phyloP scores from a whole-genome alignment of 768 basidiomycete genomes.

The Chalciporus piperatus region DNA sequence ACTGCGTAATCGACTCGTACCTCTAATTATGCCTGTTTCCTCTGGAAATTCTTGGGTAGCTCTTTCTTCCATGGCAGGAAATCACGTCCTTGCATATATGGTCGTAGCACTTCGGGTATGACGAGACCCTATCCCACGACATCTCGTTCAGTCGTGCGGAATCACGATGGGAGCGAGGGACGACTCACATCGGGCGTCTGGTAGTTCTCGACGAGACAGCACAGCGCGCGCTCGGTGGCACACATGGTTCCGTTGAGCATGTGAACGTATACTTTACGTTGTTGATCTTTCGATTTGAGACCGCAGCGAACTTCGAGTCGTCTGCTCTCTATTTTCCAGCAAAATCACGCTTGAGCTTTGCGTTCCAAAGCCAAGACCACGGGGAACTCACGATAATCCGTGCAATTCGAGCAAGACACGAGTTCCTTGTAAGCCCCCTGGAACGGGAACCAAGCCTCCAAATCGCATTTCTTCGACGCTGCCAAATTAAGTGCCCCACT shows the following conservation, averaged over 20 bases:
- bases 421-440: conserved; percentile 96
- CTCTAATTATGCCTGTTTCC: conserved; percentile 52
- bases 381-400: conserved; percentile 86
- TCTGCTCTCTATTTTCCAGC: conserved; percentile 68
- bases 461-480: conserved; percentile 94
- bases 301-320: conserved; percentile 93
- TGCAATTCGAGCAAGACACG: conserved; percentile 97
- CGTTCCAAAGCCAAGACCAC: background rate
- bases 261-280: conserved; percentile 92
- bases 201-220: conserved; percentile 98
- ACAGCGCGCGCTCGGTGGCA: conserved; percentile 94
- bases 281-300: conserved; percentile 85
- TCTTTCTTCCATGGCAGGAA: conserved; percentile 83
- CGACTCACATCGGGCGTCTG: conserved; percentile 84
- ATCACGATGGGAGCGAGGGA: background rate
- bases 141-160: background rate
- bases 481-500: conserved; percentile 97
- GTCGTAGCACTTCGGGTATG: conserved; percentile 85
- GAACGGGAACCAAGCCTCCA: conserved; percentile 99
- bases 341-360: background rate
- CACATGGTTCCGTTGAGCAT: conserved; percentile 99
- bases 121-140: conserved; percentile 66
- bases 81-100: conserved; percentile 96
- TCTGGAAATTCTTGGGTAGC: conserved; percentile 73
- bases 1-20: background rate